A percentile compares a stretch with the other conserved stretches of the same genome.
Conservation (phyloP, 2,329 filamentous ascomycete species). For the Botryotinia narcissicola region DNA sequence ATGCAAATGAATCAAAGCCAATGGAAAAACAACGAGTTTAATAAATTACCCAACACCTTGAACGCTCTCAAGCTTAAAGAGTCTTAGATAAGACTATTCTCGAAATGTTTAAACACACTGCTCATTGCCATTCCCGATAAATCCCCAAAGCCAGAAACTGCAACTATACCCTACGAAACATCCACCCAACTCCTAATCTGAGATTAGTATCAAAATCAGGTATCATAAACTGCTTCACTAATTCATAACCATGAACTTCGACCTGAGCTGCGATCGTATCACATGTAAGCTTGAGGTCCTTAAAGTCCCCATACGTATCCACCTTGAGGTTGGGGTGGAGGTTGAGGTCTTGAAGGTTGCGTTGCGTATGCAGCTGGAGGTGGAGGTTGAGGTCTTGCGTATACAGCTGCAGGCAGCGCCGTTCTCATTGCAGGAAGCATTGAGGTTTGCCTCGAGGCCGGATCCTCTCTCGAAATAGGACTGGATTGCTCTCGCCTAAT, state of each 20-base stretch:
- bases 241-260: not conserved
- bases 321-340: no score
- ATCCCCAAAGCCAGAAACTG: not conserved
- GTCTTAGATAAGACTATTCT: fast-evolving
- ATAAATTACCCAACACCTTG: not conserved
- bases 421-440: no score
- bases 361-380: not conserved
- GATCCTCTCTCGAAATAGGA: not conserved
- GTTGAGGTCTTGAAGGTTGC: no score
- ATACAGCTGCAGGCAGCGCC: no score
- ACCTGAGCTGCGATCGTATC: not conserved
- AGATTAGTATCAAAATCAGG: not conserved
- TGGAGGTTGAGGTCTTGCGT: no score
- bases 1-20: not conserved
- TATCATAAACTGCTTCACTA: not conserved
- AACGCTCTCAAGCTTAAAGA: not conserved
- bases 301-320: no score
- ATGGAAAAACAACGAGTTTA: not conserved
- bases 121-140: not conserved
- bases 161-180: not conserved
- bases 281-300: not conserved
- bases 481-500: not conserved
- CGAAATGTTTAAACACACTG: not conserved
- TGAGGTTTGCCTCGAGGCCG: not conserved
- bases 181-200: fast-evolving